These are phyloP conservation scores for Cochlearia excelsa DNA, from an alignment of 345 rosid species.

Conservation along the genomic window DNA sequence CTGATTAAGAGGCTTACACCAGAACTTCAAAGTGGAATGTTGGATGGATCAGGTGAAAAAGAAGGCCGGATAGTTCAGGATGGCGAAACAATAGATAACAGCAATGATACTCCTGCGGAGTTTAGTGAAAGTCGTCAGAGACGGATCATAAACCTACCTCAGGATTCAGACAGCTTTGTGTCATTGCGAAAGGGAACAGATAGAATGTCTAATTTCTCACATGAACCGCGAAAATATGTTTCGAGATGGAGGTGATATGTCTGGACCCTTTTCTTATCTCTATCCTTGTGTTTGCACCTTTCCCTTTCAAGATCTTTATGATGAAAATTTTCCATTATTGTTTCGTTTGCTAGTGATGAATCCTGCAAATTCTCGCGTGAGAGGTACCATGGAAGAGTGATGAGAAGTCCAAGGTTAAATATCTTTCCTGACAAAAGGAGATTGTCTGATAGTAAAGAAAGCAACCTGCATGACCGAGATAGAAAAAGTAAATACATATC, in stretches of 20 bases:
- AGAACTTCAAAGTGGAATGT: constrained; percentile 27
- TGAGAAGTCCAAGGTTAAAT: constrained; percentile 55
- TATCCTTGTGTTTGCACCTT: constrained; percentile 7
- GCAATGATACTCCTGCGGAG: constrained; percentile 43
- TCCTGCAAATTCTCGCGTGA: constrained; percentile 49
- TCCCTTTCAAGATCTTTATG: neutral
- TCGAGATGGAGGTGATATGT: constrained; percentile 75
- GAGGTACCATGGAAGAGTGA: constrained; percentile 52
- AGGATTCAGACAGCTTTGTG: constrained; percentile 46
- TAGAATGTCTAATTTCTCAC: constrained; percentile 52
- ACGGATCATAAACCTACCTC: constrained; percentile 57
- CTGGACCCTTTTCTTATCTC: constrained; percentile 16
- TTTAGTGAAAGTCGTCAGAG: constrained; percentile 50
- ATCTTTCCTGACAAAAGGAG: constrained; percentile 61
- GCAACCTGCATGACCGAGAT: constrained; percentile 43
- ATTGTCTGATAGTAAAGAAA: constrained; percentile 46
- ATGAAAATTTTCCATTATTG: constrained; percentile 16
- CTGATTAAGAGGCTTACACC: constrained; percentile 25
- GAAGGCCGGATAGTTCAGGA: constrained; percentile 35
- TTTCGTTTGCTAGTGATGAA: constrained; percentile 45
- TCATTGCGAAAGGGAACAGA: constrained; percentile 49
- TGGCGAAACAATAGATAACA: constrained; percentile 40
- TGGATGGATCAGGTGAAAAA: constrained; percentile 29
- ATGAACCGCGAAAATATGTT: constrained; percentile 47
- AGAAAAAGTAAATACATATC: constrained; percentile 47